A percentile compares a stretch with the other conserved stretches of the same genome.
phyloP scores from a whole-genome alignment of 768 basidiomycete genomes.

The Amanita fuliginea region DNA sequence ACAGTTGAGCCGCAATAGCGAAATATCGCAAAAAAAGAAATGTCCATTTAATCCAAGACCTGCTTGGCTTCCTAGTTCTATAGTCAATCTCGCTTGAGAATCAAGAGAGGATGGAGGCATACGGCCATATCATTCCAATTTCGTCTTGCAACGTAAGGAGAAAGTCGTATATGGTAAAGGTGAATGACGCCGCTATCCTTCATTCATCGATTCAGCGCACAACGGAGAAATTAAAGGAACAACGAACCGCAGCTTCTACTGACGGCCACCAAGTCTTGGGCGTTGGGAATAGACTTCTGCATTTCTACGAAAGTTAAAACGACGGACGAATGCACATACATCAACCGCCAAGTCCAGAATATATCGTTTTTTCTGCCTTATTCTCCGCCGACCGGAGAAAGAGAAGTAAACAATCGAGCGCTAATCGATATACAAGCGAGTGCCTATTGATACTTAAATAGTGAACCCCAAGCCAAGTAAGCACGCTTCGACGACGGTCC shows the following conservation, averaged over 20 bases:
- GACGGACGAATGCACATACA: neutral
- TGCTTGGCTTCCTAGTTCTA: neutral
- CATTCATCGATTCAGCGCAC: neutral
- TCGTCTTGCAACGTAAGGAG: constrained; percentile 1
- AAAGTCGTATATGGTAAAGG: neutral
- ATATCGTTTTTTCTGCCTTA: too few species aligned
- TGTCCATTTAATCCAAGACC: constrained; percentile 5
- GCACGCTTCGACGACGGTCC: too few species aligned
- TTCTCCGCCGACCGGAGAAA: too few species aligned
- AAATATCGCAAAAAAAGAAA: constrained; percentile 5
- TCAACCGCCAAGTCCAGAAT: neutral
- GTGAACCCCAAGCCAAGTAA: too few species aligned
- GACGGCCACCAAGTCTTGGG: neutral
- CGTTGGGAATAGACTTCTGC: neutral
- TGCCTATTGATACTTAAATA: too few species aligned
- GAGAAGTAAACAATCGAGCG: too few species aligned
- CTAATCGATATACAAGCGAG: too few species aligned
- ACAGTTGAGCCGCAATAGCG: constrained; percentile 1
- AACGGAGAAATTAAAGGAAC: neutral
- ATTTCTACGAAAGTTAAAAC: neutral
- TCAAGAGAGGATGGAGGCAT: neutral
- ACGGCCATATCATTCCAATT: constrained; percentile 6
- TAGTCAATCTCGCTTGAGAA: neutral
- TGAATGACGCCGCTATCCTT: neutral
- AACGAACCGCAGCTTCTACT: neutral